A percentile compares a stretch with the other conserved stretches of the same genome.
Evolutionary conservation across 352 stramenopile genomes (phyloP).

Genomic region (Globisporangium barbulae): DNA sequence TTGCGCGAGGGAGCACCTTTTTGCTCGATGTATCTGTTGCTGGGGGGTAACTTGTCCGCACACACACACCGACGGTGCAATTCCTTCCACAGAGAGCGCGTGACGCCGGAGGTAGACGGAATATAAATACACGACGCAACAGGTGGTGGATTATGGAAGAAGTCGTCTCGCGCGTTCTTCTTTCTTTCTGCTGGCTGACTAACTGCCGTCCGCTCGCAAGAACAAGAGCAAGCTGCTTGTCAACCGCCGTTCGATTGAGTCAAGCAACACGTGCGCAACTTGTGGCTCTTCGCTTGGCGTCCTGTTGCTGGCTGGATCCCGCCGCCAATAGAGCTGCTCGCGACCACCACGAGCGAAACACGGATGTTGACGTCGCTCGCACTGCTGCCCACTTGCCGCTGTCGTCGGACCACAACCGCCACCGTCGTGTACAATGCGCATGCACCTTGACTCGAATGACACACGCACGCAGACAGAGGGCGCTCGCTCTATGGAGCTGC

Average conservation of each 20-base stretch:
- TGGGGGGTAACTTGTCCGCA: neutral
- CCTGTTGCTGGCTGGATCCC: no score
- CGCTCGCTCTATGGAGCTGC: neutral
- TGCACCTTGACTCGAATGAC: neutral
- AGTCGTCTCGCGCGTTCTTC: slow-evolving; percentile 1
- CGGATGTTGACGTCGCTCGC: neutral
- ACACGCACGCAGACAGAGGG: neutral
- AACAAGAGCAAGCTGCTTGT: neutral
- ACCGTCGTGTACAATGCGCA: neutral
- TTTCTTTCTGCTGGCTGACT: neutral
- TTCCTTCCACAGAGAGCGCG: slow-evolving; percentile 2
- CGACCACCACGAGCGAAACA: neutral
- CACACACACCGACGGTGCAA: neutral
- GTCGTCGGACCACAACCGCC: neutral
- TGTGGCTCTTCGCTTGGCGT: neutral
- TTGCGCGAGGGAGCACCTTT: neutral
- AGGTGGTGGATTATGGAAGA: slow-evolving; percentile 7
- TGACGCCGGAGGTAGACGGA: slow-evolving; percentile 2
- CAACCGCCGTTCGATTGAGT: neutral
- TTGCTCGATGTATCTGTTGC: slow-evolving; percentile 1
- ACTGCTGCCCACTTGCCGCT: neutral
- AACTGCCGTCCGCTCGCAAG: neutral
- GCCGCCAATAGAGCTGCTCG: no score
- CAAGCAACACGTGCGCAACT: no score
- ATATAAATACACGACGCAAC: neutral